phyloP scores from a whole-genome alignment of 805 yeast species.

The Pichia cabralensis region DNA sequence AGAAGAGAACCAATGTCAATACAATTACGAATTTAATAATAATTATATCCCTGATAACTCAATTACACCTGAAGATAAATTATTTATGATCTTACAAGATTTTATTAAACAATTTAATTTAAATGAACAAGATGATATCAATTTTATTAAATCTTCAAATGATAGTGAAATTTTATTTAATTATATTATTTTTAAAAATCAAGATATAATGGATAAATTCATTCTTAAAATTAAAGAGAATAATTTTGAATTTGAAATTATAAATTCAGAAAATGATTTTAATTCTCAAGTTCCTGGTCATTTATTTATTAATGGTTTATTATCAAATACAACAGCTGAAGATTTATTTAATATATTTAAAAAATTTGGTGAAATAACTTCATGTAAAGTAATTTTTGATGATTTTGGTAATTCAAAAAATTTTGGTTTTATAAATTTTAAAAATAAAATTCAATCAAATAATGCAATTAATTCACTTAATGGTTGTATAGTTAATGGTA shows the following conservation, averaged over 20 bases:
- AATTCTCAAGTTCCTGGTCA: slow-evolving; percentile 37
- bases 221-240: slow-evolving; percentile 1
- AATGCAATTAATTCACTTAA: slow-evolving; percentile 40
- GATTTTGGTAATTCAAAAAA: slow-evolving; percentile 37
- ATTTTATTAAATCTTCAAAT: no score
- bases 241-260: slow-evolving; percentile 10
- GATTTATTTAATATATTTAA: slow-evolving; percentile 29
- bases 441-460: slow-evolving; percentile 47
- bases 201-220: not conserved
- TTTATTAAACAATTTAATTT: no score
- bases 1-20: no score
- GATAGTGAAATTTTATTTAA: no score
- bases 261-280: slow-evolving; percentile 13
- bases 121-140: no score
- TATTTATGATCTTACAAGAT: no score
- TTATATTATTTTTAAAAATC: no score
- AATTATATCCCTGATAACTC: no score
- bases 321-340: slow-evolving; percentile 23
- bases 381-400: slow-evolving; percentile 39
- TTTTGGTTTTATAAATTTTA: slow-evolving; percentile 62
- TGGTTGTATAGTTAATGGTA: slow-evolving; percentile 19
- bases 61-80: no score
- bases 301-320: slow-evolving; percentile 42
- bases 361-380: slow-evolving; percentile 32
- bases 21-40: no score